phyloP scores from a whole-genome alignment of 78 protist species.

The Tieghemostelium lacteum region DNA sequence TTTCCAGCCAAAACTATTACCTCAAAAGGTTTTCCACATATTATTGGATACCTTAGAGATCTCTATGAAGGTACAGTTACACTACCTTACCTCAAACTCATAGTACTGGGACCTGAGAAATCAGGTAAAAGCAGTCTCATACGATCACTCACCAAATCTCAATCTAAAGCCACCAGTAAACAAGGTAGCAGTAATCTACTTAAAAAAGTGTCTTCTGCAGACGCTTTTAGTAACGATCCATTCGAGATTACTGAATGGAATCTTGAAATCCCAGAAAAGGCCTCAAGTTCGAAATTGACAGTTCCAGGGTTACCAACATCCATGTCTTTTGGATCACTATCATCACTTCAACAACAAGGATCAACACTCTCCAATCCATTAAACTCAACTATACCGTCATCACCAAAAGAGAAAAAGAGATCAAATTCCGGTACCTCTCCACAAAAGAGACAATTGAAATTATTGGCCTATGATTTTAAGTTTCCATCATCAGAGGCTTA shows the following conservation, averaged over 20 bases:
- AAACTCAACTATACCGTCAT: background rate
- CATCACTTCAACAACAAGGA: background rate
- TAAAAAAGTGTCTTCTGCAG: slow-evolving; percentile 6
- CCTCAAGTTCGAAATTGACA: background rate
- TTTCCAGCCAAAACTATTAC: slow-evolving; percentile 62
- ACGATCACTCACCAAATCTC: slow-evolving; percentile 38
- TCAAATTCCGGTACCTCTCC: background rate
- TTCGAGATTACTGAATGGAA: slow-evolving; percentile 36
- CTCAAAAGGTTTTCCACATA: slow-evolving; percentile 33
- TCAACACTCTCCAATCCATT: background rate
- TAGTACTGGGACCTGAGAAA: slow-evolving; percentile 44
- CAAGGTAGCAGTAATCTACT: background rate
- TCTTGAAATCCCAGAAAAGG: slow-evolving; percentile 24
- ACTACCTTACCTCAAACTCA: slow-evolving; percentile 42
- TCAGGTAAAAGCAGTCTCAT: slow-evolving; percentile 19
- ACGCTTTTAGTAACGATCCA: background rate
- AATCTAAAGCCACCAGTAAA: slow-evolving; percentile 2
- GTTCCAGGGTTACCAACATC: background rate
- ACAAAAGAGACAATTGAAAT: slow-evolving; percentile 13
- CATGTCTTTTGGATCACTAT: background rate
- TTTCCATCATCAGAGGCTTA: slow-evolving; percentile 29
- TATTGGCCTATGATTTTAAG: slow-evolving; percentile 37
- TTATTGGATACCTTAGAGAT: slow-evolving; percentile 63
- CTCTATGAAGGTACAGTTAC: slow-evolving; percentile 41
- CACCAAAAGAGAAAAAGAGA: background rate